Evolutionary conservation across 164 flowering plant species (phyloP), one percentile per base, ranked within the genome.

Genomic region (Magnolia kwangsiensis): DNA sequence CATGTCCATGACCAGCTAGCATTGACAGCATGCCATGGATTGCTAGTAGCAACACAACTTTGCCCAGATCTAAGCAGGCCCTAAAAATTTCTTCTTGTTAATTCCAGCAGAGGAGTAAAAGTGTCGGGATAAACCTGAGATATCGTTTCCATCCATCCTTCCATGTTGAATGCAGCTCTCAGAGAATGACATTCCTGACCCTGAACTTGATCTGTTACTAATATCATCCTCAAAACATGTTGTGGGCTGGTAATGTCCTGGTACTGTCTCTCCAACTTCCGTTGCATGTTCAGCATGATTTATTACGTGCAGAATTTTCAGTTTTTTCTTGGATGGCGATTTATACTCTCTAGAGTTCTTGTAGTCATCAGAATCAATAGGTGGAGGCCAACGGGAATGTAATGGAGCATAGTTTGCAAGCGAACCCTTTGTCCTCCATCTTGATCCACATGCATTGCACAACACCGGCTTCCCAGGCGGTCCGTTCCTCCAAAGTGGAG

Each of bases 181-280:
- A 18, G 98, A 85, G 77, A 90, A 89, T 24, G 98, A 96, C 72
- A 92, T 82, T 23, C 91, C 96, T 5, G 99, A 96, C 8, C 97
- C 99, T 50, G 96, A 94, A 83, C 98, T 93, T 37, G 99, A 96
- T 78, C 94, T 80, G 75, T 90, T 92, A 76, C 98, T 90, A 51
- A 84, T 78, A 78, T 93, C 98, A 75, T 94, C 99, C 75, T 92
- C 98, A 11, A 83, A 27, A 64, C 66, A 80, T 84, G 84, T 91
- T 29, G 68, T 83, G 51, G 87, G 86, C 18, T 81, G 85, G 59
- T 72, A 79, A 79, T 81, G 78, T 50, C 84, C 88, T 11, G 86
- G 71, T 29, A 74, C 20, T 67, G 73, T 67, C 20, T 82, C 79
- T 73, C 79, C 85, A 75, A 73, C 76, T 51, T 75, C 82, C 31